Base-by-base conservation (phyloP, 305 asterid genomes). In the Galium porrigens region DNA sequence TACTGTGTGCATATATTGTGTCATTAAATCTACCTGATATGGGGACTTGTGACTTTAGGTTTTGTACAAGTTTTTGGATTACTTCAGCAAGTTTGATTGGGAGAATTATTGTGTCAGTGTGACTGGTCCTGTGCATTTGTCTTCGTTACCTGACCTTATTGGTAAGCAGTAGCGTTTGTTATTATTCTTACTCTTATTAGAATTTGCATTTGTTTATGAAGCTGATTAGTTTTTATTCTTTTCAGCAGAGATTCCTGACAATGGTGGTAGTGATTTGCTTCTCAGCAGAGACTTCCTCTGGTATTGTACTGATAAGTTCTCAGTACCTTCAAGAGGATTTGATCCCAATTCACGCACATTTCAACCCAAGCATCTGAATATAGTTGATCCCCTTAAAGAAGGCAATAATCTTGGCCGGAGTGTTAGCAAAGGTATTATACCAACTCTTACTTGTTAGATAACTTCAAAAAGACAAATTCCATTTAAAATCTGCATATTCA, bases 11-110 rank as follows among this genome's bases (percentile, higher is more conserved):
- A 36, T 36, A 37, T 37, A 5, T 12, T 12, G n/a, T 42, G 75
- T 42, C 73, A 68, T 65, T 34, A 58, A 58, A 64, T 70, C 54
- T 63, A 67, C 67, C 65, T 72, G 75, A 66, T 68, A 37, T 59
- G 33, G 65, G 9, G 32, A 58, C 59, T 59, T 58, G 65, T 67
- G 63, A 68, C 57, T 71, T 68, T 71, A 89, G 97, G 97, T 89
- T 61, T 74, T 89, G 17, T 82, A 78, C 78, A 89, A 83, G 39
- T 89, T 89, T 76, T 73, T 89, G 86, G 95, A 87, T 63, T 83
- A 85, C 70, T 89, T 85, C 68, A 85, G 95, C 80, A 82, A 87
- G 71, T 89, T 89, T 32, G 87, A 85, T 58, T 89, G 97, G 97
- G 94, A 84, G 2, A 78, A 79, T 69, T 81, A 83, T 46, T 73